Base-by-base conservation (phyloP, 169 alveolate species). In the Plasmodium ovale region DNA sequence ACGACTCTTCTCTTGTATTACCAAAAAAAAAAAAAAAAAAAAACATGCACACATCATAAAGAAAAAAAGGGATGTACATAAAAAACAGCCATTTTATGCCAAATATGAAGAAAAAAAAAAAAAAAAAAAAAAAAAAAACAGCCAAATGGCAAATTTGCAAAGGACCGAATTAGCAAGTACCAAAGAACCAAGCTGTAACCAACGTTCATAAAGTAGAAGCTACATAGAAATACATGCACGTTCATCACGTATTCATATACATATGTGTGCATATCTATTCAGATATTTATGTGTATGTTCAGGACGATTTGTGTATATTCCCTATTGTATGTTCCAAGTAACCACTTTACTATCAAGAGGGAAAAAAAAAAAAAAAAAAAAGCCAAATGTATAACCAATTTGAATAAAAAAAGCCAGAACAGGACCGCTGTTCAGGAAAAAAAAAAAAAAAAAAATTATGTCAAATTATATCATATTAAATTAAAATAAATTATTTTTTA, bases 321-420 rank as follows among this genome's bases (percentile, higher is more conserved):
- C 2, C 37, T 64, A 47, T 25, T 31, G 23, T 31, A 47, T 31
- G 23, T 10, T 47, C 9, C 47, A 14, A 25, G 53, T 64, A 64
- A 47, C 73, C 58, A 64, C 35, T 29, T 64, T 64, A 53, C 39
- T 12, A 0, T 53, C 51, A 39, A 39, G 51, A 6, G 9, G 9
- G 9, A 39, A 39, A 64, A 64, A 64, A 64, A 64, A 14, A 64
- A 19, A 33, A 64, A 64, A 64, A 64, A 64, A 64, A 29, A 64
- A 35, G 14, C 6, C 21, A 7, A n/a, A 23, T 25, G 16, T 64
- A 37, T 64, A 64, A 47, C 73, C 58, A 64, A 19, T 64, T 64
- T 64, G 23, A 64, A 64, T 3, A 25, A 33, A 35, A 0, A 35
- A n/a, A n/a, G 27, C 14, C 14, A 33, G 16, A 21, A 27, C 27